Percentiles rank a stretch among this genome's conserved stretches.
phyloP scores from a whole-genome alignment of 2,329 filamentous ascomycete species.

The Aspergillus novofumigatus region DNA sequence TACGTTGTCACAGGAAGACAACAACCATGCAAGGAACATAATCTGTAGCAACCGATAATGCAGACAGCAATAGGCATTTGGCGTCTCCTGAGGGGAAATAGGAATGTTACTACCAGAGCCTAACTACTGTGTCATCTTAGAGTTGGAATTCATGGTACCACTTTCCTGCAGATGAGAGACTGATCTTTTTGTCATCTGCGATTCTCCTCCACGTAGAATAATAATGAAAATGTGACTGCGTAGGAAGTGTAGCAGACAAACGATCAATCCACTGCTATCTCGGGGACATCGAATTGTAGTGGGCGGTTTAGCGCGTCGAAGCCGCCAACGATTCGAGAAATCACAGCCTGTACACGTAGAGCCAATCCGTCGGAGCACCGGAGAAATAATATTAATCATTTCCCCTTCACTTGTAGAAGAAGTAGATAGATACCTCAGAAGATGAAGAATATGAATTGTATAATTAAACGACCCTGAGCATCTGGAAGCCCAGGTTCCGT shows the following conservation, averaged over 20 bases:
- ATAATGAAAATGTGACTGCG: not conserved
- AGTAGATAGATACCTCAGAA: not conserved
- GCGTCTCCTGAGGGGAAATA: not conserved
- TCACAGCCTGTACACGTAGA: slow-evolving; percentile 1
- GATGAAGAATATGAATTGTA: not conserved
- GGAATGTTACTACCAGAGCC: too few relatives aligned
- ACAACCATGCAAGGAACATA: not conserved
- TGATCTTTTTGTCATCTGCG: not conserved
- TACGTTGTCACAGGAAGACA: not conserved
- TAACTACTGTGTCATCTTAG: not conserved
- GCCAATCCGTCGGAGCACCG: slow-evolving; percentile 2
- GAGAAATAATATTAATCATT: not conserved
- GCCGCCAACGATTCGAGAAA: not conserved
- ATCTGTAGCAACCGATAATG: not conserved
- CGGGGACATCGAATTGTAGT: slow-evolving; percentile 1
- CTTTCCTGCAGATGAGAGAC: not conserved
- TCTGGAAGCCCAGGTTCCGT: not conserved
- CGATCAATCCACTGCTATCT: slow-evolving; percentile 1
- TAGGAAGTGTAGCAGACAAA: slow-evolving; percentile 1
- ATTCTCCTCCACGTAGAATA: not conserved
- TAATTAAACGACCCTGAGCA: not conserved
- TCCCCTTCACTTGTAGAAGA: not conserved
- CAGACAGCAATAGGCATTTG: not conserved
- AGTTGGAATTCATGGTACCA: not conserved
- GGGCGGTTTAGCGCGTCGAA: slow-evolving; percentile 2